Evolutionary conservation across 75 land plant species (phyloP).

Genomic region (Cunninghamia lanceolata): DNA sequence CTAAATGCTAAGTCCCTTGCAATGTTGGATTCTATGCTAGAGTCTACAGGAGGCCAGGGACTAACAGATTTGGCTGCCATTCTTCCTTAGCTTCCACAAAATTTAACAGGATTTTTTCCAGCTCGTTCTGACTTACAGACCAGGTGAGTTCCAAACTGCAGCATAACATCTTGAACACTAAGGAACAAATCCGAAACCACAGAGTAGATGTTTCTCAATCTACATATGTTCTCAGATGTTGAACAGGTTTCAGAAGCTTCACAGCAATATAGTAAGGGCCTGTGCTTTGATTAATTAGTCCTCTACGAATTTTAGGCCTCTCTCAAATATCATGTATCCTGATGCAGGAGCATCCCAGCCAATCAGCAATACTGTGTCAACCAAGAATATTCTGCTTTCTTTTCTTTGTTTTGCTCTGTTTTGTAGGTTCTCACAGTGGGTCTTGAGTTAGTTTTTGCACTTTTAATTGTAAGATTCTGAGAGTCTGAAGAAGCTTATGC

Average conservation of each 20-base stretch:
- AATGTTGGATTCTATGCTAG: background rate
- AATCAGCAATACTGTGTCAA: too few species aligned
- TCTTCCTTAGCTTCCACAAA: background rate
- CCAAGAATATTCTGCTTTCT: too few species aligned
- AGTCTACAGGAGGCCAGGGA: background rate
- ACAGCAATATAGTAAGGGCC: background rate
- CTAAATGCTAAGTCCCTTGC: background rate
- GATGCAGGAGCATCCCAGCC: too few species aligned
- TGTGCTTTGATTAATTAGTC: too few species aligned
- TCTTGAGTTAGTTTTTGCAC: too few species aligned
- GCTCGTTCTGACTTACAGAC: background rate
- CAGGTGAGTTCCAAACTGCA: background rate
- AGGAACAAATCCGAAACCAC: background rate
- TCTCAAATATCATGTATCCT: background rate
- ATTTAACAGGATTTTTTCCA: background rate
- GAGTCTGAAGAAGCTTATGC: too few species aligned
- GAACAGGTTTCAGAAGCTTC: background rate
- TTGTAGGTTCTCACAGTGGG: too few species aligned
- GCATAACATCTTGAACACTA: background rate
- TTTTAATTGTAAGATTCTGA: too few species aligned
- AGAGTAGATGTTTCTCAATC: background rate
- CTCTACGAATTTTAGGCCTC: background rate
- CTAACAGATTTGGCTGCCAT: background rate
- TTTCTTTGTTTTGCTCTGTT: too few species aligned
- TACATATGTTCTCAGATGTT: background rate